Evolutionary conservation across 2,329 filamentous ascomycete species (phyloP), one percentile per base, ranked within the genome.

Genomic region (Cladophialophora yegresii): DNA sequence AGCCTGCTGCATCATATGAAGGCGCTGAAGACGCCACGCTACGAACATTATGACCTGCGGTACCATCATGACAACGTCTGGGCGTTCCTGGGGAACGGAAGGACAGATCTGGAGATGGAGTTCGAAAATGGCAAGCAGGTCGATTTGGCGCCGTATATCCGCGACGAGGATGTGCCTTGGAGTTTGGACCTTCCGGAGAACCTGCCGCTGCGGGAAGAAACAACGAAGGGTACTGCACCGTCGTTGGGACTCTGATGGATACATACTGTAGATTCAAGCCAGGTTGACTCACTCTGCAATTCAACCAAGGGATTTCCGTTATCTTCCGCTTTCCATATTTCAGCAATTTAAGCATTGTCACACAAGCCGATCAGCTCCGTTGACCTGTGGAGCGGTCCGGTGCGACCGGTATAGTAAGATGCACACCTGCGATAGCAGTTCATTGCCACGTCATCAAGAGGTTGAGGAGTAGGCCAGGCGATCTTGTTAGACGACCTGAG

Each of bases 61-160:
- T 77, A 76, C 67, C 72, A 73, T 12, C 73, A 75, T 66, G 63
- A 65, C 22, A 79, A 79, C 67, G 70, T 75, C 7, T 79, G 77
- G 67, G 75, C 75, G 10, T 79, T 75, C 67, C 69, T 79, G 30
- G 74, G 73, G 13, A 75, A 80, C 73, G 80, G 80, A 30, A 76
- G 80, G 67, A 76, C 81, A 26, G 81, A 81, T 72, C 78, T 65
- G 26, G 65, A 67, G 43, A 16, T 47, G 6, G 60, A 54, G 43
- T 40, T 33, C 30, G 64, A 66, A 30, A 50, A 66, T 7, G 64
- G 60, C 26, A 45, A 16, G n/a, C 26, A 57, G 16, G 64, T 66
- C 9, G 64, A 66, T 16, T 30, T 66, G 47, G 64, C 64, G 9
- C 64, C 64, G 22, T 66, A 66, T 54, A 66, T 66, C 32, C 54